phyloP scores from a whole-genome alignment of 305 asterid genomes.

The Petunia hybrid region DNA sequence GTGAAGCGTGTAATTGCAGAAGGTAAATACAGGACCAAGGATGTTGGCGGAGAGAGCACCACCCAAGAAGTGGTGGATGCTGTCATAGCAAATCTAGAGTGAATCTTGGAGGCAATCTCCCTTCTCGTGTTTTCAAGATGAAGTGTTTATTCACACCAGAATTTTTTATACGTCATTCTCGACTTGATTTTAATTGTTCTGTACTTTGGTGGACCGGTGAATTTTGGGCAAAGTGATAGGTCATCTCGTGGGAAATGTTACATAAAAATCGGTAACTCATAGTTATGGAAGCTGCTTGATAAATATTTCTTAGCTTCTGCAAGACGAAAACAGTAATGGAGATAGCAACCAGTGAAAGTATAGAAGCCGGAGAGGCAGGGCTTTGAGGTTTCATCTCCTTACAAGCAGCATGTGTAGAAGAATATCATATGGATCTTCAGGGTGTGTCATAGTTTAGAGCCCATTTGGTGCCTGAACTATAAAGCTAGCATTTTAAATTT shows the following conservation, averaged over 20 bases:
- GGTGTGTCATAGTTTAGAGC: neutral
- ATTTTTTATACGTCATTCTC: conserved; percentile 36
- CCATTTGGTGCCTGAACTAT: neutral
- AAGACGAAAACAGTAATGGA: neutral
- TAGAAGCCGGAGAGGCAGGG: neutral
- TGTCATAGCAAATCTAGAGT: conserved; percentile 70
- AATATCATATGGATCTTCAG: neutral
- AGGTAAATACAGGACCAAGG: conserved; percentile 73
- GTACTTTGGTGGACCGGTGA: conserved; percentile 26
- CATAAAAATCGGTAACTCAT: neutral
- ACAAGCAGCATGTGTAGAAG: neutral
- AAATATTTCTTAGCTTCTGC: neutral
- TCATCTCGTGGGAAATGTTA: neutral
- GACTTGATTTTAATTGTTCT: conserved; percentile 45
- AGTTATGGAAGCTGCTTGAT: neutral
- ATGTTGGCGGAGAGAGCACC: conserved; percentile 65
- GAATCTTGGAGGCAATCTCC: neutral
- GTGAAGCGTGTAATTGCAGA: conserved; percentile 76
- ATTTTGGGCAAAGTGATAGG: neutral
- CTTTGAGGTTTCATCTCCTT: neutral
- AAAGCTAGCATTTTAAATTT: neutral
- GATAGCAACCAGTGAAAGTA: neutral
- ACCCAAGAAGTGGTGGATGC: conserved; percentile 90
- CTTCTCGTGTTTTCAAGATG: too few species aligned
- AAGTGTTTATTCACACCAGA: conserved; percentile 17